Conservation (phyloP, 306 rosid genomes). For the Dryas alaskensis region DNA sequence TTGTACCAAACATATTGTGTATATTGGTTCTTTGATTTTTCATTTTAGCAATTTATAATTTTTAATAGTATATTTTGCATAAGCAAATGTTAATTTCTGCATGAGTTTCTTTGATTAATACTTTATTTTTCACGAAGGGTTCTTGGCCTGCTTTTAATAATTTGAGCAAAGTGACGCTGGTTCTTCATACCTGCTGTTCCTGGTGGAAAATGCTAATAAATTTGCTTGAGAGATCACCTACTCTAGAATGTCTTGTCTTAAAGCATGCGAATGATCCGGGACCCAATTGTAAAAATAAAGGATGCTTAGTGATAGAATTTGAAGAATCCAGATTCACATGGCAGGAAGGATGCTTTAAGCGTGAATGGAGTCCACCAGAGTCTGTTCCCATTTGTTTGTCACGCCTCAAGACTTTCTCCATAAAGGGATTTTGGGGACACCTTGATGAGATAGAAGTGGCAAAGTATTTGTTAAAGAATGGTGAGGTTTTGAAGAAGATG, state of each 20-base stretch:
- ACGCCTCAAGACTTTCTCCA: neutral
- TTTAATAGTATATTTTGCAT: neutral
- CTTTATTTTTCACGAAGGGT: neutral
- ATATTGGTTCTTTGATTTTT: neutral
- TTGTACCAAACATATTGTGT: neutral
- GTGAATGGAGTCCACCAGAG: neutral
- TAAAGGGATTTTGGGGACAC: neutral
- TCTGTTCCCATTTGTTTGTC: constrained; percentile 2
- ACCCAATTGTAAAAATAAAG: too few species aligned
- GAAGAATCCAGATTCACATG: too few species aligned
- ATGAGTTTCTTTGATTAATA: neutral
- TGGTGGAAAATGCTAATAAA: neutral
- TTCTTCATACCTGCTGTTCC: neutral
- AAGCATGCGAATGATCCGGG: neutral
- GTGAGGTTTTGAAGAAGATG: neutral
- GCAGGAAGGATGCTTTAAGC: too few species aligned
- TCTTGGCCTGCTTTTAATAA: neutral
- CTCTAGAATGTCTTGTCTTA: neutral
- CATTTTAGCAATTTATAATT: neutral
- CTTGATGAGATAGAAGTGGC: neutral
- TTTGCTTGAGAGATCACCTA: neutral
- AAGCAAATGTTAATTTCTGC: neutral
- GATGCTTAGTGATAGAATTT: too few species aligned
- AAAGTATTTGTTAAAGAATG: neutral
- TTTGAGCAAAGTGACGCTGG: neutral